Conservation (phyloP, 192 early-diverging fungal genomes). For the Glomus cerebriforme region DNA sequence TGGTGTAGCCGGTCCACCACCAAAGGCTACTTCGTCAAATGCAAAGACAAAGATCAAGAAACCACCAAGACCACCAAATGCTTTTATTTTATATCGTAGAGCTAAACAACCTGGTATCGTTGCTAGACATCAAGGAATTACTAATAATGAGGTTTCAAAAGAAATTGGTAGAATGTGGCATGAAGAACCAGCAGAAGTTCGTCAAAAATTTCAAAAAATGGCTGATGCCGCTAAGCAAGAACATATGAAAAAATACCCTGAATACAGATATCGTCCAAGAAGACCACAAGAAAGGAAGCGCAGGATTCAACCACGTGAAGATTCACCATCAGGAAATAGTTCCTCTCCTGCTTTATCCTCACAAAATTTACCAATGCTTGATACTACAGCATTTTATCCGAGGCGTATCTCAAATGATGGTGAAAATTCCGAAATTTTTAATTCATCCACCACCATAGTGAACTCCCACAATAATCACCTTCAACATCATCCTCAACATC, state of each 20-base stretch:
- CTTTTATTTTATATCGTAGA: conserved; percentile 39
- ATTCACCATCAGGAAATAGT: background rate
- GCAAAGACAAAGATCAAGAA: conserved; percentile 26
- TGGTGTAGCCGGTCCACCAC: conserved; percentile 14
- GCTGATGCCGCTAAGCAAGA: conserved; percentile 33
- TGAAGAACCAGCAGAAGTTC: conserved; percentile 28
- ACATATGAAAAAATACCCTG: conserved; percentile 35
- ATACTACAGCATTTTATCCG: background rate
- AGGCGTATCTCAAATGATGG: conserved; percentile 12
- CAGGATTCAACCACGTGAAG: conserved; percentile 2
- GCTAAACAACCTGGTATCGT: conserved; percentile 33
- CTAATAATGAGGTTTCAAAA: conserved; percentile 35
- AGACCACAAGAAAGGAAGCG: conserved; percentile 24
- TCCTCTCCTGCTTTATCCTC: background rate
- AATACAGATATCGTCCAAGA: conserved; percentile 30
- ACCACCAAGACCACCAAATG: conserved; percentile 42
- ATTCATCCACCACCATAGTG: background rate
- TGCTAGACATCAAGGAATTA: conserved; percentile 21
- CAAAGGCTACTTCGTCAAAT: background rate
- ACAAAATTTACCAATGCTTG: conserved; percentile 11
- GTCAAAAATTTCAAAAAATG: conserved; percentile 23
- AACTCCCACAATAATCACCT: background rate
- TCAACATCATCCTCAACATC: conserved; percentile 7
- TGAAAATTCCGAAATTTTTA: conserved; percentile 14
- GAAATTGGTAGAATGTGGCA: conserved; percentile 38